Evolutionary conservation across 148 eudicot genomes (phyloP), one percentile per base, ranked within the genome.

Genomic region (Heliosperma pusillum): DNA sequence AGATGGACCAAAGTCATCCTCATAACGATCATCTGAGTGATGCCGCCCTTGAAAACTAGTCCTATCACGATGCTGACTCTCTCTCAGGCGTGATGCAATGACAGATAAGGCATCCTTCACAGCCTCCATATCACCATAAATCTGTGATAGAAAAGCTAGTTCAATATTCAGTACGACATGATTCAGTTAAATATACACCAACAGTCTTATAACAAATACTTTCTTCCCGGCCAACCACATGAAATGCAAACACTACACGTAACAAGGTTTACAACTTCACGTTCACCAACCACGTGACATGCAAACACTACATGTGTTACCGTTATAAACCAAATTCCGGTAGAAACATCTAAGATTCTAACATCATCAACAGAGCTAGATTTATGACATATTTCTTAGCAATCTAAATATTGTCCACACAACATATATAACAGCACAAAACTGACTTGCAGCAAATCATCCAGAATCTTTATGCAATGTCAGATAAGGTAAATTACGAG

Each of bases 51-150:
- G 89, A 78, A 83, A 83, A 76, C 86, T 82, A 78, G 85, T 78
- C 62, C 99, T 90, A 76, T 95, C 97, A 74, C 99, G 97, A 83
- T 95, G 99, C 80, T 95, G 99, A 79, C 99, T 95, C 83, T 95
- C 97, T 80, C 92, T 89, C 83, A 95, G 85, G 53, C 97, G 97
- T 21, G 93, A 89, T 29, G 99, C 88, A 52, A 92, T 90, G 56
- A 83, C 84, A 74, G 87, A 74, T 62, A 95, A 72, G 45, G 99
- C 99, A 74, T 82, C 87, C 84, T 92, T 95, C 70, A 95, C 99
- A 52, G 86, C 82, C 85, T 80, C 80, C 73, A 76, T 70, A 77
- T 92, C 97, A 83, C 99, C 97, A 72, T 90, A 87, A 75, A 95
- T 82, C 99, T 95, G 85, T 53, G 59, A 52, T 11, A 42, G 40